A percentile compares a stretch with the other conserved stretches of the same genome.
phyloP scores from a whole-genome alignment of 768 basidiomycete genomes.

The Boletellus sp. region DNA sequence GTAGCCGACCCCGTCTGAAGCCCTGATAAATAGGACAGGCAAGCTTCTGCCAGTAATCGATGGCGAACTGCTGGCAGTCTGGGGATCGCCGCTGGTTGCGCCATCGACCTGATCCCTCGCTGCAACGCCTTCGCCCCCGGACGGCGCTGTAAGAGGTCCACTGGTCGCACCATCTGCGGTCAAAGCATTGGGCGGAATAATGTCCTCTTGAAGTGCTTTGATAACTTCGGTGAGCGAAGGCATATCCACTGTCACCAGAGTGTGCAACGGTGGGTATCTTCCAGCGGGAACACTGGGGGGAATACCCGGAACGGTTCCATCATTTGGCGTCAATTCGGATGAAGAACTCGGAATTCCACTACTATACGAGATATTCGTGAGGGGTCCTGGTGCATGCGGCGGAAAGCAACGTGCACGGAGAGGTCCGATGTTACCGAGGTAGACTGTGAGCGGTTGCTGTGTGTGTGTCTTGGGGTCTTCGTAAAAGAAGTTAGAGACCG shows the following conservation, averaged over 20 bases:
- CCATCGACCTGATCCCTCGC: constrained; percentile 30
- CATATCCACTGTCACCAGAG: constrained; percentile 83
- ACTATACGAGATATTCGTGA: constrained; percentile 62
- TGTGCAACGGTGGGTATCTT: constrained; percentile 64
- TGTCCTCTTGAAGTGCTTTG: constrained; percentile 73
- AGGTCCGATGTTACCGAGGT: constrained; percentile 87
- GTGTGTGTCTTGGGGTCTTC: constrained; percentile 61
- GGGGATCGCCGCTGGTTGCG: constrained; percentile 19
- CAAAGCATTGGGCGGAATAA: constrained; percentile 39
- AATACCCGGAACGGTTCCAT: constrained; percentile 17
- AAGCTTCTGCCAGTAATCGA: constrained; percentile 67
- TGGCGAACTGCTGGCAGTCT: constrained; percentile 31
- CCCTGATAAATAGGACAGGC: constrained; percentile 77
- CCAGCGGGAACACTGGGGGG: constrained; percentile 31
- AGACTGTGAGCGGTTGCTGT: constrained; percentile 78
- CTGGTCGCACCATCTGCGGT: constrained; percentile 35
- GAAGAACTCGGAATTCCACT: constrained; percentile 42
- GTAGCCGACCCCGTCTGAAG: constrained; percentile 83
- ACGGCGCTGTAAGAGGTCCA: constrained; percentile 33
- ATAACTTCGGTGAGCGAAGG: constrained; percentile 73
- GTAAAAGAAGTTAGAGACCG: constrained; percentile 86
- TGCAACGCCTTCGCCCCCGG: constrained; percentile 20
- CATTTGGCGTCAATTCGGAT: constrained; percentile 27
- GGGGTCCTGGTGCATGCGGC: constrained; percentile 62
- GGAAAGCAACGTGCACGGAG: constrained; percentile 76